Evolutionary conservation across 768 basidiomycete species (phyloP).

Genomic region (Suillus subaureus): DNA sequence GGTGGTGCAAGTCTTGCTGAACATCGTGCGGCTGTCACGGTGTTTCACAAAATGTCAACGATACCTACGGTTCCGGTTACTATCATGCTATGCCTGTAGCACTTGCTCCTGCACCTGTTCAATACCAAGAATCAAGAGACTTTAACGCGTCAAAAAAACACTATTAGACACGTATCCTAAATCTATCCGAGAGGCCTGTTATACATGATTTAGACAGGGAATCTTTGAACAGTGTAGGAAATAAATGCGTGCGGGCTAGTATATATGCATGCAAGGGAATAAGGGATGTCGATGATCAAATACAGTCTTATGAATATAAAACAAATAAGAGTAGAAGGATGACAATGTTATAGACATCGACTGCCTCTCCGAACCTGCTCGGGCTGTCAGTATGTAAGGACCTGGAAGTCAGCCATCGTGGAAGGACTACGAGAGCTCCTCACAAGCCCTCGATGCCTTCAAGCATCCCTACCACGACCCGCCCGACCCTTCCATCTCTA

Average conservation of each 20-base stretch:
- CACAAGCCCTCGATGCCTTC: slow-evolving; percentile 18
- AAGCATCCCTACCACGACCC: slow-evolving; percentile 58
- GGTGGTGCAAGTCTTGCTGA: neutral
- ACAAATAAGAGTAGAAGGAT: neutral
- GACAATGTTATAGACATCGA: neutral
- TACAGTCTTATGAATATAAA: neutral
- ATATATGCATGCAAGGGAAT: neutral
- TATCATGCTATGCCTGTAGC: neutral
- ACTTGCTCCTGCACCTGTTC: neutral
- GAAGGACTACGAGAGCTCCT: neutral
- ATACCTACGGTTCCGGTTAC: neutral
- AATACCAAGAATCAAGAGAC: neutral
- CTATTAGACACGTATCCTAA: neutral
- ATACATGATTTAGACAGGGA: neutral
- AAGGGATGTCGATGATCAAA: neutral
- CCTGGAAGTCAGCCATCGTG: neutral
- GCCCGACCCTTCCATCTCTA: slow-evolving; percentile 68
- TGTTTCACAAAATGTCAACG: neutral
- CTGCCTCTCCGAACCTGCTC: neutral
- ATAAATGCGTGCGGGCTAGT: neutral
- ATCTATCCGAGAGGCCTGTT: neutral
- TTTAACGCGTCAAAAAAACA: neutral
- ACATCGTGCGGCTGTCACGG: neutral
- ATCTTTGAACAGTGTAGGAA: neutral
- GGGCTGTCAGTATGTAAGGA: neutral